These are phyloP conservation scores for Ramicandelaber brevisporus DNA, from an alignment of 192 early-diverging fungal species.

Conservation along the genomic window DNA sequence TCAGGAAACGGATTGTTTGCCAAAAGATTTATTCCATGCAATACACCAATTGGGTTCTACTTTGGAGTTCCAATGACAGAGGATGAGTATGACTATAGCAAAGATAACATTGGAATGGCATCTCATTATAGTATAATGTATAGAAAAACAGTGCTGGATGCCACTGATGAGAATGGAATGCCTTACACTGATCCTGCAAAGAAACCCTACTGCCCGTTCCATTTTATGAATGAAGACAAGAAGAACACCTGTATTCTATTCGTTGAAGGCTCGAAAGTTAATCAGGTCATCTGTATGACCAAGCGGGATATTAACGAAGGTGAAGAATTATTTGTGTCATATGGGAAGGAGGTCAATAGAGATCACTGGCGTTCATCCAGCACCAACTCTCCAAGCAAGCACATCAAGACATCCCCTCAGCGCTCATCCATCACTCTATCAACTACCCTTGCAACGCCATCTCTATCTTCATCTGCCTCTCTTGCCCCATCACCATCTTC, in stretches of 20 bases:
- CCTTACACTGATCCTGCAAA: slow-evolving; percentile 39
- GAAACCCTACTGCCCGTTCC: slow-evolving; percentile 56
- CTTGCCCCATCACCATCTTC: too few relatives aligned
- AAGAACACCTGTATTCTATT: slow-evolving; percentile 41
- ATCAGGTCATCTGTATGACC: slow-evolving; percentile 68
- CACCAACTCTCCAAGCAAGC: too few relatives aligned
- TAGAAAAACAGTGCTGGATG: slow-evolving; percentile 70
- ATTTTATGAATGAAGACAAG: slow-evolving; percentile 70
- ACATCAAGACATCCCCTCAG: too few relatives aligned
- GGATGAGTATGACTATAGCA: slow-evolving; percentile 73
- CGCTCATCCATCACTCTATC: too few relatives aligned
- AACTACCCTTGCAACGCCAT: too few relatives aligned
- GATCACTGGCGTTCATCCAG: slow-evolving; percentile 35
- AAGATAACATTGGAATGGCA: slow-evolving; percentile 50
- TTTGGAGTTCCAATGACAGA: slow-evolving; percentile 93
- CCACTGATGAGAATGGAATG: slow-evolving; percentile 53
- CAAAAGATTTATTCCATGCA: slow-evolving; percentile 32
- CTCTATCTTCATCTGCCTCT: too few relatives aligned
- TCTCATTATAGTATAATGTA: slow-evolving; percentile 82
- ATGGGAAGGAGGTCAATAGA: slow-evolving; percentile 61
- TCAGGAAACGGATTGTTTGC: slow-evolving; percentile 62
- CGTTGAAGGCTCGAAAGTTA: slow-evolving; percentile 50
- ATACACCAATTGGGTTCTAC: slow-evolving; percentile 67
- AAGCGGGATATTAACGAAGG: slow-evolving; percentile 35
- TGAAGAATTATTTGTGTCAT: slow-evolving; percentile 70